Base-by-base conservation (phyloP, 2,329 filamentous ascomycete genomes). In the Aureobasidium lini region DNA sequence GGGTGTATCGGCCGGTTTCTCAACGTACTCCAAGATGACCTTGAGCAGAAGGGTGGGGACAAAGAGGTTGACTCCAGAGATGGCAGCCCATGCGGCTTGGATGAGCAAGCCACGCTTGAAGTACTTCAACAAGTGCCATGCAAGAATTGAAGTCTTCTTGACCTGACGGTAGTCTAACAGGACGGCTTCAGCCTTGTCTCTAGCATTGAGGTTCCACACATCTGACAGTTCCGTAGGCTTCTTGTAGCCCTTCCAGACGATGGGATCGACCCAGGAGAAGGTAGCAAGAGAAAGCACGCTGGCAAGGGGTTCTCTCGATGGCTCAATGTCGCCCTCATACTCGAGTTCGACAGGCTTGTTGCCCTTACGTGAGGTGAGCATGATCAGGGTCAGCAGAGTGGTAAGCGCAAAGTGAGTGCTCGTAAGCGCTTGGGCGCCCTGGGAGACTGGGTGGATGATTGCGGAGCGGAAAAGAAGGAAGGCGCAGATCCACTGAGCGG, bases 1-100 rank as follows among this genome's bases (percentile, higher is more conserved):
- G 0, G 94, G 92, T 0, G 87, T 87, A 3, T 79, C 77, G 0
- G 83, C 80, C 1, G 92, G 91, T 59, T 88, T 79, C 74, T 99
- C 91, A n/a, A 97, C 88, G 68, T 95, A 96, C 72, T 96, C 86
- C 31, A 99, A 79, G 62, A 99, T 97, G 15, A 88, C 88, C 70
- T 92, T 93, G 42, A 99, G 81, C 18, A 99, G 82, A 49, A 99
- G 78, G 2, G 94, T 99, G 1, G 94, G 94, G 13, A 89, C 85
- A 74, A 97, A 99, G 2, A 89, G 92, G 64, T 97, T 88, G 39
- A 94, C 72, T 18, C 90, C 91, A 8, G 87, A 86, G 16, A 95
- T 77, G 2, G 87, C 80, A 16, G 92, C 92, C 84, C 91, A 94
- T 16, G 80, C 73, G 62, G 87, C 90, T 72, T 99, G 94, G 28